Evolutionary conservation across 305 asterid species (phyloP), one percentile per base, ranked within the genome.

Genomic region (Fraxinus latifolia): DNA sequence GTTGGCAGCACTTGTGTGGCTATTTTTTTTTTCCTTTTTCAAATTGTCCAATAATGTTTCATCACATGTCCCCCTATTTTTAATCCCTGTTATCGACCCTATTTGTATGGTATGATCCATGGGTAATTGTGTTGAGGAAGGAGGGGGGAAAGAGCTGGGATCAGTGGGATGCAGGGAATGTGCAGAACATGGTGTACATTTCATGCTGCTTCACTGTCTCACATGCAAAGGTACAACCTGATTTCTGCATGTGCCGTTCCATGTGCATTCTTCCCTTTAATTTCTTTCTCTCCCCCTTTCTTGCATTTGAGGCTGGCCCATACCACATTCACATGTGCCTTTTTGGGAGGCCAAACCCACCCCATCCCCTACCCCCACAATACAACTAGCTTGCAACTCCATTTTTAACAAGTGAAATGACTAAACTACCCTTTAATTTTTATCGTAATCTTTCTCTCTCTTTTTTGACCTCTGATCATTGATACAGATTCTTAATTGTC

Each of bases 111-210:
- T 6, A 34, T 34, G 39, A 34, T 34, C 6, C 1, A 34, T 42
- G 86, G 82, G 1, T 74, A 76, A 65, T 21, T 65, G 72, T 23
- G n/a, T 65, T 0, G 72, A 65, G 72, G 72, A 65, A 65, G 34
- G 72, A 65, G n/a, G 78, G 75, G 23, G 21, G 73, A 74, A 68
- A 79, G 44, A 36, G 67, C 29, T 33, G 79, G 74, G 78, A 85
- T 79, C 74, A 86, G 83, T 88, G 91, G 97, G 90, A 89, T 93
- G 97, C 95, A 87, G 97, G 95, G 97, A 94, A 94, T 94, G 96
- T 91, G 98, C 94, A 94, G 97, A 94, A 94, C 97, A 93, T 92
- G 97, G 86, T 85, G 86, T 90, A 89, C 95, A 91, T 89, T 88
- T 93, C 86, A 93, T 93, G 97, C 94, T 92, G 94, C 93, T 89